Evolutionary conservation across 495 filamentous ascomycete genomes (phyloP).

Genomic region (Penicillium nucicola): DNA sequence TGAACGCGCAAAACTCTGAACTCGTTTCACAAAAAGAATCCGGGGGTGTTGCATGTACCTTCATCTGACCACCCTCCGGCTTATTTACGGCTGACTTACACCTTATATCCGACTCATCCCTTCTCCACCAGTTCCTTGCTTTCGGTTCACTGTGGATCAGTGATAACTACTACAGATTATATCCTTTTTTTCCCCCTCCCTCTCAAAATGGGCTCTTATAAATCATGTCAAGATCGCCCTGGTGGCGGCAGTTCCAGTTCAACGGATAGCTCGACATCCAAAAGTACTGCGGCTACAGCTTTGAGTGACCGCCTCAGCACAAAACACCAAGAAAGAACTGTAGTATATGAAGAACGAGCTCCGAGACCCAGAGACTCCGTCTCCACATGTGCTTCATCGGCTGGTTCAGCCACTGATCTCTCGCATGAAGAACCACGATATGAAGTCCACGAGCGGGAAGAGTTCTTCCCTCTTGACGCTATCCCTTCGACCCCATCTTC

Average conservation of each 20-base stretch:
- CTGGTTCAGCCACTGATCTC: conserved; percentile 57
- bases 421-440: conserved; percentile 51
- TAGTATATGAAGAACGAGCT: neutral
- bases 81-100: neutral
- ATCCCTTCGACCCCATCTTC: conserved; percentile 75
- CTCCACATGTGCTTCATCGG: conserved; percentile 78
- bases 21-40: neutral
- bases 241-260: conserved; percentile 52
- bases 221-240: conserved; percentile 26
- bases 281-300: conserved; percentile 67
- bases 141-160: neutral
- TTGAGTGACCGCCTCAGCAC: conserved; percentile 11
- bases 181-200: neutral
- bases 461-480: conserved; percentile 58
- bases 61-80: neutral
- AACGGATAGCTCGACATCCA: conserved; percentile 54
- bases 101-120: neutral
- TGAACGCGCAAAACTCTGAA: too few relatives aligned
- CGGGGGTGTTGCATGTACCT: conserved; percentile 1
- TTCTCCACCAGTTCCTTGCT: neutral
- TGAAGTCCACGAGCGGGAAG: conserved; percentile 61
- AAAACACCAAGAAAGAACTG: neutral
- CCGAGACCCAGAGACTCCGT: conserved; percentile 59
- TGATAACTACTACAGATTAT: neutral
- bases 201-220: conserved; percentile 36